Conservation (phyloP, 768 basidiomycete genomes). For the Naganishia randhawae region DNA sequence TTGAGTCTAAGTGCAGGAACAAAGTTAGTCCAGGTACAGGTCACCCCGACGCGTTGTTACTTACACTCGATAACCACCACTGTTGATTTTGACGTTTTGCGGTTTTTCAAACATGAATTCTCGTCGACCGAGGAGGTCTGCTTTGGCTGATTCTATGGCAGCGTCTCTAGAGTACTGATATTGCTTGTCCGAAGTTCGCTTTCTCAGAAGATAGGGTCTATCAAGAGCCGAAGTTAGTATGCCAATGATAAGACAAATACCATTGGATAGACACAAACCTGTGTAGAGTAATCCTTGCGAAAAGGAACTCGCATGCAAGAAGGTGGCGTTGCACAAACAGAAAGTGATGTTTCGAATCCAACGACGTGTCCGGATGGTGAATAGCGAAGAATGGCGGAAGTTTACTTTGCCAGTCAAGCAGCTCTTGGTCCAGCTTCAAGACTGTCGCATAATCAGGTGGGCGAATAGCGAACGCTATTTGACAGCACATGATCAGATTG, state of each 20-base stretch:
- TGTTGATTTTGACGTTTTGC: slow-evolving; percentile 48
- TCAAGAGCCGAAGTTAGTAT: neutral
- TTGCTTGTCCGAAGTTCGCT: slow-evolving; percentile 43
- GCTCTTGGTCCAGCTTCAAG: slow-evolving; percentile 50
- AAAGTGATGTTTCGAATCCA: slow-evolving; percentile 48
- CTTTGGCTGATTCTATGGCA: slow-evolving; percentile 51
- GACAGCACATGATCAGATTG: neutral
- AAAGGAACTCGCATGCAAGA: slow-evolving; percentile 51
- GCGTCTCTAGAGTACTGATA: slow-evolving; percentile 50
- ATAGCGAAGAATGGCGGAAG: slow-evolving; percentile 44
- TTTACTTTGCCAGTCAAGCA: slow-evolving; percentile 46
- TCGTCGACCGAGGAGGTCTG: slow-evolving; percentile 49
- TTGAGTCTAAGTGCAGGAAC: slow-evolving; percentile 36
- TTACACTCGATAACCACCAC: slow-evolving; percentile 49
- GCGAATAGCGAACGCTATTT: slow-evolving; percentile 47
- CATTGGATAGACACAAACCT: slow-evolving; percentile 38
- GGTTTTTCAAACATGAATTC: slow-evolving; percentile 51
- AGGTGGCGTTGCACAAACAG: slow-evolving; percentile 51
- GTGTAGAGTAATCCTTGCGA: slow-evolving; percentile 50
- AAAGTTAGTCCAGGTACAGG: neutral
- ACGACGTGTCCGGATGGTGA: slow-evolving; percentile 45
- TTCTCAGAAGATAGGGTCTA: slow-evolving; percentile 49
- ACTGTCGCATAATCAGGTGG: slow-evolving; percentile 51
- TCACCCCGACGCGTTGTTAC: slow-evolving; percentile 1
- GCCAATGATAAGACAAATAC: neutral